These are phyloP conservation scores for Cystofilobasidium macerans DNA, from an alignment of 768 basidiomycete genomes.

Conservation along the genomic window DNA sequence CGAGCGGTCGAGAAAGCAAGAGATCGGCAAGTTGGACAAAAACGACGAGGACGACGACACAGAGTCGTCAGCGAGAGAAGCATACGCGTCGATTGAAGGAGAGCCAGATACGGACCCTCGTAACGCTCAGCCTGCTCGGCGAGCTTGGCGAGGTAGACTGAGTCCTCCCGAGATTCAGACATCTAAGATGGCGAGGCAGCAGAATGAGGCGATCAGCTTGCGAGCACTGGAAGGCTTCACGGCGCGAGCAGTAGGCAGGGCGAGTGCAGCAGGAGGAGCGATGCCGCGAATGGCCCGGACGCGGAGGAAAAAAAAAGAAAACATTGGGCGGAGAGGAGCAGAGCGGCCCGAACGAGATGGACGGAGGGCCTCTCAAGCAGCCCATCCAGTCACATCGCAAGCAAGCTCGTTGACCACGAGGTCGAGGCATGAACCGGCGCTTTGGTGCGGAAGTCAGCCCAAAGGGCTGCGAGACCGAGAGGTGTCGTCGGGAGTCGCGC, in stretches of 20 bases:
- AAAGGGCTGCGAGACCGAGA: too few species aligned
- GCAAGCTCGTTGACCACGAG: too few species aligned
- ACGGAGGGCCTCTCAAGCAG: neutral
- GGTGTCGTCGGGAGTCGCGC: too few species aligned
- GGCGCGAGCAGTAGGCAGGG: neutral
- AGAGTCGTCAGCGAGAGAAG: neutral
- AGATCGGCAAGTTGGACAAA: neutral
- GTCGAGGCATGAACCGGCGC: too few species aligned
- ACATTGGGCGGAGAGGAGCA: neutral
- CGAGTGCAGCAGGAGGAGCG: neutral
- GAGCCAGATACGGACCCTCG: slow-evolving; percentile 53
- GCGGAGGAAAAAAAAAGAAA: neutral
- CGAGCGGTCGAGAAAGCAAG: neutral
- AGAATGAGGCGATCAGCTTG: neutral
- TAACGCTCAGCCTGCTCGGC: slow-evolving; percentile 99
- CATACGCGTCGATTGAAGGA: neutral
- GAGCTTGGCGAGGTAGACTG: slow-evolving; percentile 99
- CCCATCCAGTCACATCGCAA: neutral
- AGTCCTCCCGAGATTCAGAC: slow-evolving; percentile 76
- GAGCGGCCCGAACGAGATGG: too few species aligned
- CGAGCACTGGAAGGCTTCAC: neutral
- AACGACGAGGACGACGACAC: neutral
- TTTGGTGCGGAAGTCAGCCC: too few species aligned
- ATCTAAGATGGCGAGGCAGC: slow-evolving; percentile 29
- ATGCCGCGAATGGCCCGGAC: neutral